A percentile compares a stretch with the other conserved stretches of the same genome.
These are phyloP conservation scores for Plasmodium relictum DNA, from an alignment of 169 alveolate species.

Conservation along the genomic window DNA sequence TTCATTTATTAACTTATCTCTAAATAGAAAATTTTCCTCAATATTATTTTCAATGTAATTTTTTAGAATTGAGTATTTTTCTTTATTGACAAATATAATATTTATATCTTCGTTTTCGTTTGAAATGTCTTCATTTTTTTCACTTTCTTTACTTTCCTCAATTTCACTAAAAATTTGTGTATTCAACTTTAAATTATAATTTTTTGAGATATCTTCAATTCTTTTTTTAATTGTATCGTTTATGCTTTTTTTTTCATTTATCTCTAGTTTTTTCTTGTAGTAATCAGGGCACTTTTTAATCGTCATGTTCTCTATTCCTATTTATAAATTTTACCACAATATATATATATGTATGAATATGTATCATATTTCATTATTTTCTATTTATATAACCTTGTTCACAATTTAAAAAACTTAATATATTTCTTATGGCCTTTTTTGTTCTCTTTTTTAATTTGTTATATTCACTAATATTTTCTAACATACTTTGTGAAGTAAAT, in stretches of 20 bases:
- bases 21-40: conserved; percentile 43
- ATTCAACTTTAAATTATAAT: conserved; percentile 18
- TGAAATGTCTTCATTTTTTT: not conserved
- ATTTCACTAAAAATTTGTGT: not conserved
- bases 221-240: conserved; percentile 13
- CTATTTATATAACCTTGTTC: conserved; percentile 7
- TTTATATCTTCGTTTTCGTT: not conserved
- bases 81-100: not conserved
- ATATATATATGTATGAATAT: not conserved
- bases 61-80: conserved; percentile 34
- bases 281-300: conserved; percentile 46
- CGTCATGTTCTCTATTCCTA: conserved; percentile 18
- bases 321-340: not conserved
- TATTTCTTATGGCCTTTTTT: conserved; percentile 27
- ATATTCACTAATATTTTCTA: conserved; percentile 20
- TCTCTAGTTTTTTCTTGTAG: conserved; percentile 15
- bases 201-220: conserved; percentile 17
- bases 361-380: not conserved
- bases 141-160: not conserved
- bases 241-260: conserved; percentile 26
- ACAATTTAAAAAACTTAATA: conserved; percentile 14
- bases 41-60: conserved; percentile 50
- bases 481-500: conserved; percentile 32
- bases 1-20: conserved; percentile 53
- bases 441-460: conserved; percentile 42